Evolutionary conservation across 257 asterid genomes (phyloP), one percentile per base, ranked within the genome.

Genomic region (Euphrasia confusa): DNA sequence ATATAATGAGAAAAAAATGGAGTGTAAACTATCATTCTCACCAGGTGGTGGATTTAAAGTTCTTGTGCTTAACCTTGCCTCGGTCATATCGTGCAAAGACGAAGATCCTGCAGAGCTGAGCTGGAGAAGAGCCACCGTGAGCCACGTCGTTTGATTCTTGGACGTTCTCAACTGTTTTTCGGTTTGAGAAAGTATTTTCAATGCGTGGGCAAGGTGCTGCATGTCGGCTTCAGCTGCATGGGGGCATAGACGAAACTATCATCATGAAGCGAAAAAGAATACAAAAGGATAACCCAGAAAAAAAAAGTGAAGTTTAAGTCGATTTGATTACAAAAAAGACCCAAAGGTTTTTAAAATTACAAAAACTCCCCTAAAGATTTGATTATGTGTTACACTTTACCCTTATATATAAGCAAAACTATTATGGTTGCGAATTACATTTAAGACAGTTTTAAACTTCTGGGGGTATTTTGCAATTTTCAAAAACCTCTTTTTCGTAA

Each of bases 131-230:
- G 96, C 95, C 24, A 77, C 92, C 45, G 89, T 88, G 47, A 88
- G 81, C 96, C 95, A 88, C 3, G 95, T 85, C 35, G 81, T 74
- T 77, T 88, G 96, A 78, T 83, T 88, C 72, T 85, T 88, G 10
- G 96, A 75, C 59, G 58, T 65, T 67, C 91, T 77, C 67, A 92
- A 60, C 71, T 92, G 99, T 71, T 89, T 89, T 78, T 92, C 96
- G 2, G 97, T 75, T 58, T 92, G 91, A 3, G 88, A 83, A 37
- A 89, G 97, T 70, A 89, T 61, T 76, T 83, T 89, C 57, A 92
- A 78, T 12, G 97, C 99, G 30, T 78, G 83, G 54, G 81, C 79
- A 7, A 92, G 94, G 71, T 83, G 96, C 77, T 79, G 95, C 68
- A 76, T 57, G 63, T 83, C 90, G 4, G 86, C 86, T 69, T 84